Conservation (phyloP, 495 filamentous ascomycete genomes). For the Entonaema liquescens region DNA sequence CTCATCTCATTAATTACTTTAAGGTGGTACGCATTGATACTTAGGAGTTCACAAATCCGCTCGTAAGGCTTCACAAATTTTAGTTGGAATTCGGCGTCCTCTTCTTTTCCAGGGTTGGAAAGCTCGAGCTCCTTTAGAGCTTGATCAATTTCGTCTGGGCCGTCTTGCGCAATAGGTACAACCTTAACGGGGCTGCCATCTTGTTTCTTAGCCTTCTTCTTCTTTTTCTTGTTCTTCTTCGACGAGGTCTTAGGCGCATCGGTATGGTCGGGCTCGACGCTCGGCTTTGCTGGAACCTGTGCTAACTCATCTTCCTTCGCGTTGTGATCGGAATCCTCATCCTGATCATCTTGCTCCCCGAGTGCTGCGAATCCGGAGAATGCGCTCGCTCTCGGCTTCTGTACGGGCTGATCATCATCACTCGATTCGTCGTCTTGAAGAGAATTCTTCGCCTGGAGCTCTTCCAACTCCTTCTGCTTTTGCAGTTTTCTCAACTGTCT, state of each 20-base stretch:
- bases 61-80: slow-evolving; percentile 36
- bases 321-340: slow-evolving; percentile 55
- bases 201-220: slow-evolving; percentile 59
- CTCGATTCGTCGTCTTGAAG: slow-evolving; percentile 52
- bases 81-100: slow-evolving; percentile 16
- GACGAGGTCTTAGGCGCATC: slow-evolving; percentile 53
- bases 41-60: slow-evolving; percentile 67
- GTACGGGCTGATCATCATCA: slow-evolving; percentile 52
- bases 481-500: slow-evolving; percentile 82
- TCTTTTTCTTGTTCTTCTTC: slow-evolving; percentile 71
- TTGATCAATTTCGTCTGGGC: slow-evolving; percentile 81
- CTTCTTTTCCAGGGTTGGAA: slow-evolving; percentile 22
- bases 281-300: slow-evolving; percentile 34
- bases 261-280: slow-evolving; percentile 57
- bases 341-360: slow-evolving; percentile 50
- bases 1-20: slow-evolving; percentile 95
- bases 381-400: slow-evolving; percentile 51
- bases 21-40: slow-evolving; percentile 79
- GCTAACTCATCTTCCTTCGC: slow-evolving; percentile 55
- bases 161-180: slow-evolving; percentile 44
- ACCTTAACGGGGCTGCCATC: slow-evolving; percentile 10
- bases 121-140: slow-evolving; percentile 73
- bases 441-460: slow-evolving; percentile 37
- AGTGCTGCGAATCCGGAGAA: slow-evolving; percentile 64
- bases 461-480: slow-evolving; percentile 68